Percentiles rank a stretch among this genome's conserved stretches.
Conservation (phyloP, 805 yeast genomes). For the Lipomyces sp. region DNA sequence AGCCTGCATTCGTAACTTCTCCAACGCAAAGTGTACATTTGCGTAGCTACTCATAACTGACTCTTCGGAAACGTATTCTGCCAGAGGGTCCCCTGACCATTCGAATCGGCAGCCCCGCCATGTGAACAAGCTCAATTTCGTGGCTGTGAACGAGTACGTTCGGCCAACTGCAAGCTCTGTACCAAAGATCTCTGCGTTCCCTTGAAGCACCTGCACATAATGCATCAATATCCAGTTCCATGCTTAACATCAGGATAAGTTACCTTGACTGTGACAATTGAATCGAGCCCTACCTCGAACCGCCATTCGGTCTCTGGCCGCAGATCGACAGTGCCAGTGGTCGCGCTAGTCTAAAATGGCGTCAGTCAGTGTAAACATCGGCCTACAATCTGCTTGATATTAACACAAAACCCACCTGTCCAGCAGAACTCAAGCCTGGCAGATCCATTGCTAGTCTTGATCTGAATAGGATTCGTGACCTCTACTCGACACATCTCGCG, state of each 20-base stretch:
- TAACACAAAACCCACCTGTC: neutral
- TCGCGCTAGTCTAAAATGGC: constrained; percentile 2
- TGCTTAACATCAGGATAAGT: constrained; percentile 13
- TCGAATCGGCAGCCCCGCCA: constrained; percentile 69
- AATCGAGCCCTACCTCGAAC: constrained; percentile 64
- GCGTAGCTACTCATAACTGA: constrained; percentile 66
- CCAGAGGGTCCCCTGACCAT: constrained; percentile 47
- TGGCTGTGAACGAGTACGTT: constrained; percentile 61
- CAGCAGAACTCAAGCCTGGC: constrained; percentile 11
- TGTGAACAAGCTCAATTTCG: constrained; percentile 61
- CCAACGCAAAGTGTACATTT: constrained; percentile 77
- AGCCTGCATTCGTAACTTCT: constrained; percentile 52
- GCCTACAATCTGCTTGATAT: neutral
- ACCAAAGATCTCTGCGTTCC: constrained; percentile 89
- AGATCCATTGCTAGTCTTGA: constrained; percentile 12
- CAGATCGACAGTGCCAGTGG: constrained; percentile 38
- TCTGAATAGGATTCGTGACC: neutral
- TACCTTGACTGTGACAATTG: constrained; percentile 57
- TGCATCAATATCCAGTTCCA: neutral
- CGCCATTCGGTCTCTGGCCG: constrained; percentile 68
- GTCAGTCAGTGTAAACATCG: neutral
- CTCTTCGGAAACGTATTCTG: constrained; percentile 72
- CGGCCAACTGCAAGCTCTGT: constrained; percentile 82
- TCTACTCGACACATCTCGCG: neutral
- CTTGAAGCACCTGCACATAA: constrained; percentile 52